Evolutionary conservation across 441 rosid genomes (phyloP).

Genomic region (Adansonia gregorii): DNA sequence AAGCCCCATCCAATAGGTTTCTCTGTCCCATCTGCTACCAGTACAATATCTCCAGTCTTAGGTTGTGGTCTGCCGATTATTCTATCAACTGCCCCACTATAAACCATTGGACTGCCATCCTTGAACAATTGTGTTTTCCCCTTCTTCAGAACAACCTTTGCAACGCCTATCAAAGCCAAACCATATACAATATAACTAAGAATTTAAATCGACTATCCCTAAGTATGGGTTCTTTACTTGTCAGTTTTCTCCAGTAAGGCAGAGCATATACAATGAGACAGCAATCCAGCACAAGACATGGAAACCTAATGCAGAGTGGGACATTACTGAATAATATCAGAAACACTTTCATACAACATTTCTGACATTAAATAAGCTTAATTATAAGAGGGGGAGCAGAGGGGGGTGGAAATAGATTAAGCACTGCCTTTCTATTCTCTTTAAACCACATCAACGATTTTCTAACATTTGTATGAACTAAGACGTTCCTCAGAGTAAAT

Average conservation of each 20-base stretch:
- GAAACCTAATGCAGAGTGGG: neutral
- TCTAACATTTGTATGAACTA: neutral
- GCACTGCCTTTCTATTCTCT: neutral
- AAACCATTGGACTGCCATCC: slow-evolving; percentile 92
- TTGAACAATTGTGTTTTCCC: slow-evolving; percentile 86
- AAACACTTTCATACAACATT: neutral
- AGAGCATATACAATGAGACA: neutral
- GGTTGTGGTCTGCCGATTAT: slow-evolving; percentile 88
- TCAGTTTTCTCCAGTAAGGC: neutral
- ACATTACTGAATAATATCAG: neutral
- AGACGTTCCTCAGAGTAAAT: neutral
- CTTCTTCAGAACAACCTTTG: slow-evolving; percentile 87
- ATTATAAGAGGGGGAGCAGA: neutral
- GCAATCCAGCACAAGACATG: neutral
- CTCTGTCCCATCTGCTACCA: slow-evolving; percentile 84
- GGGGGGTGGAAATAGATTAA: neutral
- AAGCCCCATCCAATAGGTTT: slow-evolving; percentile 88
- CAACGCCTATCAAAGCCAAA: slow-evolving; percentile 47
- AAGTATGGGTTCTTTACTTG: neutral
- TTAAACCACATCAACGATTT: neutral
- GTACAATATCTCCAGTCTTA: slow-evolving; percentile 79
- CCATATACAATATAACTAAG: slow-evolving; percentile 7
- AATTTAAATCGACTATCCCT: neutral
- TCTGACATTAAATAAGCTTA: neutral
- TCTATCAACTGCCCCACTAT: slow-evolving; percentile 89